Base-by-base conservation (phyloP, 2,329 filamentous ascomycete species). In the Colletotrichum falcatum region DNA sequence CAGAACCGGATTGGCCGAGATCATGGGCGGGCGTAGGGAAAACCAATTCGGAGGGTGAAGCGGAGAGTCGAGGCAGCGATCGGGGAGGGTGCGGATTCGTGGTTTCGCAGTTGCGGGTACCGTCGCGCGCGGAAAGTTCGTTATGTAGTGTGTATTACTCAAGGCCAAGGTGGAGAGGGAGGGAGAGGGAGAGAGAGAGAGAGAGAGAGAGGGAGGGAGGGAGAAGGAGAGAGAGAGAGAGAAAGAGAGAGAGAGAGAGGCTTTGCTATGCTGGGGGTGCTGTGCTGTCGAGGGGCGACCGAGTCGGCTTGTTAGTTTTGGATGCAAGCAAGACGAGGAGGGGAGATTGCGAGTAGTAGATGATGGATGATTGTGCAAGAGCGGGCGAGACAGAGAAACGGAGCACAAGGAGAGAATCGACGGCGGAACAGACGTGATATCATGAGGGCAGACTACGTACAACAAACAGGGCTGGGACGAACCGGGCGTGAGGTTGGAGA, bases 51-150 rank as follows among this genome's bases (percentile, higher is more conserved):
- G 20, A 28, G 37, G 48, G n/a, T 54, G 61, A 16, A 33, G 28
- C 20, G 23, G 46, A 39, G 35, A 53, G 60, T 53, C 26, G 60
- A 48, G 46, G 37, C 30, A 53, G 37, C 30, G 33, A 70, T 61
- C 58, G 51, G 46, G 35, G 48, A 18, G 42, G n/a, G 42, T 37
- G 63, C 54, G 51, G 67, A n/a, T 53, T 62, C 58, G 67, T 67
- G 64, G 67, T 70, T 70, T 70, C 67, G 67, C 56, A 70, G 67
- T 70, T 70, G 67, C 67, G 67, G 67, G 64, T 70, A 62, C 64
- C 51, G 67, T 70, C 58, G 64, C 64, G 64, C 64, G 62, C 62
- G 62, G 67, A 67, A 63, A 62, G 67, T 67, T 70, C 64, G 67
- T 69, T 58, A 18, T 54, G 64, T 70, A n/a, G n/a, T n/a, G n/a